These are phyloP conservation scores for Baudoinia panamericana DNA, from an alignment of 495 filamentous ascomycete species.

Conservation along the genomic window DNA sequence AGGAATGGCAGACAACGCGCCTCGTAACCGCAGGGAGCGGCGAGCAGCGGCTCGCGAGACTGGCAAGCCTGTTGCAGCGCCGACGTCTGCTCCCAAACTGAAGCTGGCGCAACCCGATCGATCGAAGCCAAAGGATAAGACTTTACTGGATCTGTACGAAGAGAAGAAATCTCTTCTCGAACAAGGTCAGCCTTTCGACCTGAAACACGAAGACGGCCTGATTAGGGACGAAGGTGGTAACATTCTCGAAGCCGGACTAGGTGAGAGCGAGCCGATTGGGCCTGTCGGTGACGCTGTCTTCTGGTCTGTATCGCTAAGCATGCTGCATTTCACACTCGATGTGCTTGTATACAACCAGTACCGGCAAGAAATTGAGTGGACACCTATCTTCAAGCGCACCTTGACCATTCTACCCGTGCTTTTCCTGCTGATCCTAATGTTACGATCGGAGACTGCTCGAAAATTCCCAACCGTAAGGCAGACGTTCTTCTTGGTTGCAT, in stretches of 20 bases:
- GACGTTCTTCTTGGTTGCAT: slow-evolving; percentile 44
- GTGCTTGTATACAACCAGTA: slow-evolving; percentile 91
- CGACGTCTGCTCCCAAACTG: slow-evolving; percentile 13
- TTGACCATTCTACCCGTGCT: slow-evolving; percentile 44
- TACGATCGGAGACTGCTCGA: slow-evolving; percentile 34
- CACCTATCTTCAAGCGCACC: slow-evolving; percentile 40
- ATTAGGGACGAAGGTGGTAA: slow-evolving; percentile 27
- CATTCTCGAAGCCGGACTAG: slow-evolving; percentile 19
- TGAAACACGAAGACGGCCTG: slow-evolving; percentile 17
- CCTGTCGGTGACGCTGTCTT: slow-evolving; percentile 47
- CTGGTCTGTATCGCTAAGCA: slow-evolving; percentile 58
- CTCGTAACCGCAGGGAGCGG: slow-evolving; percentile 37
- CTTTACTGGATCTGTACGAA: slow-evolving; percentile 51
- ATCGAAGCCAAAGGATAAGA: slow-evolving; percentile 40
- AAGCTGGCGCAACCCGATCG: slow-evolving; percentile 46
- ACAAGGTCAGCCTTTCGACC: slow-evolving; percentile 26
- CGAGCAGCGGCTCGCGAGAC: slow-evolving; percentile 19
- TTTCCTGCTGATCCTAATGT: slow-evolving; percentile 44
- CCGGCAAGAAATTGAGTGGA: slow-evolving; percentile 50
- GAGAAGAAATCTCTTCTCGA: slow-evolving; percentile 40
- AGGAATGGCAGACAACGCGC: slow-evolving; percentile 23
- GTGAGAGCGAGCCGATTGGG: slow-evolving; percentile 34
- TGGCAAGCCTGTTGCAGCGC: slow-evolving; percentile 9
- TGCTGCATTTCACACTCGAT: slow-evolving; percentile 77
- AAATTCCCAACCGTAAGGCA: slow-evolving; percentile 37